Base-by-base conservation (phyloP, 2,329 filamentous ascomycete species). In the Thelonectria discophora region DNA sequence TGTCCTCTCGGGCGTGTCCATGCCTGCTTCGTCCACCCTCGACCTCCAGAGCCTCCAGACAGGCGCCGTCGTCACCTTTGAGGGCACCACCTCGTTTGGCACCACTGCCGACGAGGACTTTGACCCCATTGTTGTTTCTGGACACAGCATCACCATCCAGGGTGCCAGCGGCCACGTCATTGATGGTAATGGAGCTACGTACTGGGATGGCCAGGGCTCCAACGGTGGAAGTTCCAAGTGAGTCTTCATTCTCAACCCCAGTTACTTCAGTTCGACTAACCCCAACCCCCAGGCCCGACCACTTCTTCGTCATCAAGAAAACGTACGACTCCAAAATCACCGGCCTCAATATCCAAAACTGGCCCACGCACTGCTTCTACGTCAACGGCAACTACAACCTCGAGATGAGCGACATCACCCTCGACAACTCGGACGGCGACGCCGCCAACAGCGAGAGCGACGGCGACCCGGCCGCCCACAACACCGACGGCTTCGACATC, bases 401-500 rank as follows among this genome's bases (percentile, higher is more conserved):
- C 6, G 70, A 66, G 15, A 64, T 79, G 9, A 73, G 67, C 27
- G 68, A 68, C 51, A 66, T 79, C 52, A 74, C 67, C 17, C 70
- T 80, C 21, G 73, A 80, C 69, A 78, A 76, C 69, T 70, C 72
- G 1, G 72, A 60, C 15, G 76, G 76, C 20, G 73, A 77, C 60
- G 47, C 68, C n/a, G 7, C 61, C 11, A 63, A 63, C 32, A 40
- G 43, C 20, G 37, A 32, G 27, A 63, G 61, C 10, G 65, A 64
- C 40, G 66, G 65, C n/a, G 17, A 51, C 2, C 52, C 61, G 2
- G 61, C 61, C 21, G 74, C 68, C 27, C 72, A 81, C 67, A 87
- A 87, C 76, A 86, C 83, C 1, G 85, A 87, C 67, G 84, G 79
- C 2, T 87, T 86, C 68, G 83, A 87, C 65, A 79, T 87, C 59